A percentile compares a stretch with the other conserved stretches of the same genome.
These are phyloP conservation scores for Penicillium nucicola DNA, from an alignment of 495 filamentous ascomycete species.

Conservation along the genomic window DNA sequence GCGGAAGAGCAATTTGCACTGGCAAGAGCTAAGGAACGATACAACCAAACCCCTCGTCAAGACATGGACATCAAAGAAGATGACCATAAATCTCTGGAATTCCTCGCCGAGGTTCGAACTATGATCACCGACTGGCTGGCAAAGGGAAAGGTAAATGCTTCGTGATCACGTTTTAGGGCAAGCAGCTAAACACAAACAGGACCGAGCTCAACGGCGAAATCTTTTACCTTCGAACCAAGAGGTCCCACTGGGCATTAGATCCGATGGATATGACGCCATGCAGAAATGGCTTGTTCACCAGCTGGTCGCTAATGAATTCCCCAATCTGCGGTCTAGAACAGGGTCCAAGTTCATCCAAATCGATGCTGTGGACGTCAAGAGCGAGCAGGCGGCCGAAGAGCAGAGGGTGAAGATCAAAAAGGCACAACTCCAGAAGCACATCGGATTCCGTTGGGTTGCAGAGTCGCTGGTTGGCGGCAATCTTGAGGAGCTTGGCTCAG, in stretches of 20 bases:
- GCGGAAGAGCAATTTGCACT: slow-evolving; percentile 54
- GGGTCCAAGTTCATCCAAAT: slow-evolving; percentile 52
- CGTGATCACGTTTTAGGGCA: neutral
- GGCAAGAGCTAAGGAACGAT: slow-evolving; percentile 19
- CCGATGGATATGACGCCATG: slow-evolving; percentile 35
- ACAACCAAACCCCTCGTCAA: slow-evolving; percentile 21
- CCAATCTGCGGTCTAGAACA: slow-evolving; percentile 47
- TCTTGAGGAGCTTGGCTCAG: slow-evolving; percentile 46
- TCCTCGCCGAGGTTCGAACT: slow-evolving; percentile 46
- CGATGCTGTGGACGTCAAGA: slow-evolving; percentile 41
- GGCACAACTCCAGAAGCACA: slow-evolving; percentile 42
- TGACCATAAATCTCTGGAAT: slow-evolving; percentile 54
- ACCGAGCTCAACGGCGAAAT: slow-evolving; percentile 24
- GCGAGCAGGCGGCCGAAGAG: slow-evolving; percentile 42
- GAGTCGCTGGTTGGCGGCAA: slow-evolving; percentile 64
- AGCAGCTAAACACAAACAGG: slow-evolving; percentile 8
- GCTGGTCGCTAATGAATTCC: slow-evolving; percentile 61
- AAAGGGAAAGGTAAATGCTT: slow-evolving; percentile 19
- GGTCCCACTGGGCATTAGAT: slow-evolving; percentile 3
- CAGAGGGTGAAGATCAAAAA: slow-evolving; percentile 35
- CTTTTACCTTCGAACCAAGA: slow-evolving; percentile 26
- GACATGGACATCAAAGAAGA: slow-evolving; percentile 52
- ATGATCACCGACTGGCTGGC: slow-evolving; percentile 51
- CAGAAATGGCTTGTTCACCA: slow-evolving; percentile 70
- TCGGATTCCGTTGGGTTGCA: slow-evolving; percentile 67